phyloP scores from a whole-genome alignment of 331 rosid species.

The Pyrus hybrid region DNA sequence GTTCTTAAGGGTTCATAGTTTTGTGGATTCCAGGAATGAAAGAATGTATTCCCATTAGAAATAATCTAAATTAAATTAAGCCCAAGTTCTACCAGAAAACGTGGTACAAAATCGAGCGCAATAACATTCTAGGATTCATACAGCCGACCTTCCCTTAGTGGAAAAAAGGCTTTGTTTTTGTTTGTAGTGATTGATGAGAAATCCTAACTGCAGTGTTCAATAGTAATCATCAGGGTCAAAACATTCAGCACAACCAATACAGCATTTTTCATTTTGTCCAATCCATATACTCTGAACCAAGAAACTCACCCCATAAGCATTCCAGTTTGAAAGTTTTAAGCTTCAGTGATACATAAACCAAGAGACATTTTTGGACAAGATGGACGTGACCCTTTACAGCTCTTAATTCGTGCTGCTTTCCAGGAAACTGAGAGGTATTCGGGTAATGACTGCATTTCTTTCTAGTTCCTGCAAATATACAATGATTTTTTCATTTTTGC shows the following conservation, averaged over 20 bases:
- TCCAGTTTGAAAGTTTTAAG: neutral
- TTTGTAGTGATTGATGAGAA: no score
- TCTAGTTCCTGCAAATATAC: neutral
- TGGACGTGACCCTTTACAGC: neutral
- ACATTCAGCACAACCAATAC: neutral
- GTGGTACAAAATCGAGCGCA: no score
- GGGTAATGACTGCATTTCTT: neutral
- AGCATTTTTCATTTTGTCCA: neutral
- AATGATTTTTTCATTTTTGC: neutral
- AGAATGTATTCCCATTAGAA: neutral
- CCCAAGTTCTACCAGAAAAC: neutral
- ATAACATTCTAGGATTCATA: no score
- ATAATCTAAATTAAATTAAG: neutral
- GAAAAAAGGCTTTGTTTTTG: neutral
- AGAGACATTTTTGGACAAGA: neutral
- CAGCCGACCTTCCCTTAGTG: conserved; percentile 3
- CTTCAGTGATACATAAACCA: neutral
- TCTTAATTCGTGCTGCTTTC: neutral
- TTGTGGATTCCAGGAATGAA: neutral
- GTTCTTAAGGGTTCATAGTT: neutral
- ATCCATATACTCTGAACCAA: neutral
- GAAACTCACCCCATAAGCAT: neutral
- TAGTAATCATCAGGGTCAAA: neutral
- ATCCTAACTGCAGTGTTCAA: conserved; percentile 32
- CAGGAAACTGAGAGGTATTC: neutral